phyloP scores from a whole-genome alignment of 257 asterid genomes.

The Solanum sitiens region DNA sequence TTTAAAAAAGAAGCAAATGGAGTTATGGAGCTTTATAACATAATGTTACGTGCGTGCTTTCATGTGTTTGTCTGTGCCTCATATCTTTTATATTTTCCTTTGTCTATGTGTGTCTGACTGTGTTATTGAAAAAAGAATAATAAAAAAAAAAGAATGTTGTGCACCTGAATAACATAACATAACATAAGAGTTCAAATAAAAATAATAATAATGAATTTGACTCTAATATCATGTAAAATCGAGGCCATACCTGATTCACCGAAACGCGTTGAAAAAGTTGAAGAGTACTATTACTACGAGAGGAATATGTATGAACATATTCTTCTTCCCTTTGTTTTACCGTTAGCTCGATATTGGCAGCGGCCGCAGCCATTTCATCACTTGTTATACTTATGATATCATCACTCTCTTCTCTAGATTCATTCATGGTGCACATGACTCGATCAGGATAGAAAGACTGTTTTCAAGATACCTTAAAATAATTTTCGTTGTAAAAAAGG shows the following conservation, averaged over 20 bases:
- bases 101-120: background rate
- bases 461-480: background rate
- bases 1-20: background rate
- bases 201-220: background rate
- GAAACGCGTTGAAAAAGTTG: background rate
- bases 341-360: background rate
- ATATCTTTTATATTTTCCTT: background rate
- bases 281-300: background rate
- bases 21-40: background rate
- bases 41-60: background rate
- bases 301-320: background rate
- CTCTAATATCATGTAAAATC: background rate
- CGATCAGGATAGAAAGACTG: background rate
- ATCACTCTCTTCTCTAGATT: constrained; percentile 1
- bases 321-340: constrained; percentile 1
- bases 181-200: background rate
- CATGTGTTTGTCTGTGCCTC: background rate
- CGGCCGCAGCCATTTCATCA: background rate
- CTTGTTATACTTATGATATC: background rate
- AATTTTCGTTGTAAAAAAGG: background rate
- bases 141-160: background rate
- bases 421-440: background rate
- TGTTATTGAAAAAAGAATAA: background rate
- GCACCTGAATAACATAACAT: background rate
- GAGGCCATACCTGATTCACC: background rate